Evolutionary conservation across 208 protist genomes (phyloP), one percentile per base, ranked within the genome.

Genomic region (Leishmania amazonensis): DNA sequence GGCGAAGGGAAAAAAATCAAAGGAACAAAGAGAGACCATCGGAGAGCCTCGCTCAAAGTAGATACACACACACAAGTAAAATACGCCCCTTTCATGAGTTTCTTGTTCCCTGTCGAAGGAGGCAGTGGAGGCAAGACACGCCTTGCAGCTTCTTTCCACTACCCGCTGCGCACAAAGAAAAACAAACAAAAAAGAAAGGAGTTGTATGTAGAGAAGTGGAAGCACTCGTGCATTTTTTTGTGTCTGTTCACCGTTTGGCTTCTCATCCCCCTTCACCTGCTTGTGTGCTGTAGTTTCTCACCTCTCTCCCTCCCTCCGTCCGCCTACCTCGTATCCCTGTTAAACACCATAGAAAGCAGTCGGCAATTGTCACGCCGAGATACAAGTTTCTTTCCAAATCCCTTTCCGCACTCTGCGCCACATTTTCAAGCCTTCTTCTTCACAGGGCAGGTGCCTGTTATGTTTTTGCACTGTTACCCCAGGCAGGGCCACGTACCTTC

Each of bases 101-200:
- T 67, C 60, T 62, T 62, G 57, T 4, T n/a, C 31, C 11, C 60
- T 67, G n/a, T 67, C 13, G n/a, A 11, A 67, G 8, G n/a, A 67
- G n/a, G 60, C 31, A 67, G 24, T 38, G 28, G 11, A 67, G 31
- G 60, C 2, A 19, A 67, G 28, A 67, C 13, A 40, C 4, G n/a
- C 8, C 40, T 28, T 19, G 13, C 9, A 47, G 3, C 31, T 49
- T 47, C 5, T 6, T 47, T 4, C 24, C 31, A 49, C 31, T 45
- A 49, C 38, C 19, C 4, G 67, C 67, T 6, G 24, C 15, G 19
- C 53, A 28, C 35, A 15, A 78, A 47, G 75, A 78, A 72, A 68
- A 72, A 70, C 54, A 77, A 75, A 68, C 21, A 70, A 53, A n/a
- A 60, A 35, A 42, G 58, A 11, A 76, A 4, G 49, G 28, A 65